phyloP scores from a whole-genome alignment of 2,329 filamentous ascomycete genomes.

The Macrophomina phaseolina region DNA sequence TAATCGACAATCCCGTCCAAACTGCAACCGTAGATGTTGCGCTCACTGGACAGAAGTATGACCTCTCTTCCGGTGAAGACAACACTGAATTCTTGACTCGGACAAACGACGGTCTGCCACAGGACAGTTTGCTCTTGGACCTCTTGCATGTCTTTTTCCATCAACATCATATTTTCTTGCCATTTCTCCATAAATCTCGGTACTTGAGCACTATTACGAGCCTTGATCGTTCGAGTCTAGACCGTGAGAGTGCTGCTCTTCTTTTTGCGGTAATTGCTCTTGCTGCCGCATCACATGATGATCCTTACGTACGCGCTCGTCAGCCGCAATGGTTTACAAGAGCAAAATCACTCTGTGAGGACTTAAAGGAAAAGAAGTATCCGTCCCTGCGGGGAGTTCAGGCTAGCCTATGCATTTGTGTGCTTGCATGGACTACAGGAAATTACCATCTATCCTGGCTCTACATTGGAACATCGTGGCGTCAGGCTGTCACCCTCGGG shows the following conservation, averaged over 20 bases:
- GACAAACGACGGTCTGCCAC: neutral
- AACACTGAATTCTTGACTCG: too few relatives aligned
- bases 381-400: constrained; percentile 37
- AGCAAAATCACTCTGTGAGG: constrained; percentile 38
- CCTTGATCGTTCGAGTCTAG: constrained; percentile 32
- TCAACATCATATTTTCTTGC: constrained; percentile 28
- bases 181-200: constrained; percentile 38
- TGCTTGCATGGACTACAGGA: constrained; percentile 35
- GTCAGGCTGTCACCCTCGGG: constrained; percentile 37
- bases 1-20: neutral
- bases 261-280: constrained; percentile 38
- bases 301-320: constrained; percentile 32
- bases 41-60: neutral
- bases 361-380: constrained; percentile 33
- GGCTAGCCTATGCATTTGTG: constrained; percentile 35
- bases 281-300: constrained; percentile 35
- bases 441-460: constrained; percentile 40
- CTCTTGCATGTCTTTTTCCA: constrained; percentile 4
- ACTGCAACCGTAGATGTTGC: neutral
- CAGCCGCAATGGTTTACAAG: constrained; percentile 38
- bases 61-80: neutral
- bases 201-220: constrained; percentile 32
- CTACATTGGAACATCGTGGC: constrained; percentile 41
- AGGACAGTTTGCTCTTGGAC: neutral
- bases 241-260: constrained; percentile 31